Evolutionary conservation across 805 yeast species (phyloP).

Genomic region (Starmerella bombi): DNA sequence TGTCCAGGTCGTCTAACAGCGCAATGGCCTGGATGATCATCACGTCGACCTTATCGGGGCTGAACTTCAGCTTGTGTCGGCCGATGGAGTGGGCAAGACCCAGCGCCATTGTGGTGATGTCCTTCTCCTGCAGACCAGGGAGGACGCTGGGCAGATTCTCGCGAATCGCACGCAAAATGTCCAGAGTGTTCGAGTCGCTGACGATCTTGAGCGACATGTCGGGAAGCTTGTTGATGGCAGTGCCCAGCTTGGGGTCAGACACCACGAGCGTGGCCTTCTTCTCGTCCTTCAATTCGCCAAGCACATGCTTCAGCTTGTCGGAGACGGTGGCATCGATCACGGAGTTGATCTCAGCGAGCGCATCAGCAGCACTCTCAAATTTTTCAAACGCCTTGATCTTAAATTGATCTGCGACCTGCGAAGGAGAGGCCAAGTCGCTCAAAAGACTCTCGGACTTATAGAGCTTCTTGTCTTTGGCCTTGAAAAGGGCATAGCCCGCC

Average conservation of each 20-base stretch:
- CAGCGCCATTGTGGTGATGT: slow-evolving; percentile 84
- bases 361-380: slow-evolving; percentile 87
- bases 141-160: slow-evolving; percentile 86
- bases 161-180: slow-evolving; percentile 87
- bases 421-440: slow-evolving; percentile 67
- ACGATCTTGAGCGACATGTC: slow-evolving; percentile 79
- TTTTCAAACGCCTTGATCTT: slow-evolving; percentile 93
- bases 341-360: slow-evolving; percentile 87
- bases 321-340: slow-evolving; percentile 90
- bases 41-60: slow-evolving; percentile 96
- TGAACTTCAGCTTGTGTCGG: slow-evolving; percentile 92
- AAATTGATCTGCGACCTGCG: slow-evolving; percentile 76
- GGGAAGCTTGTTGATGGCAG: slow-evolving; percentile 79
- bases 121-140: slow-evolving; percentile 81
- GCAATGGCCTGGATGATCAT: slow-evolving; percentile 99
- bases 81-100: slow-evolving; percentile 98
- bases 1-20: slow-evolving; percentile 87
- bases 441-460: slow-evolving; percentile 67
- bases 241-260: slow-evolving; percentile 90
- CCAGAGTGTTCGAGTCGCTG: slow-evolving; percentile 89
- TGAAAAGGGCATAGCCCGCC: slow-evolving; percentile 95
- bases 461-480: slow-evolving; percentile 94
- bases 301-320: slow-evolving; percentile 59
- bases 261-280: slow-evolving; percentile 76
- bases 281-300: slow-evolving; percentile 33